Base-by-base conservation (phyloP, 352 stramenopile genomes). In the Phytopythium sindhum region DNA sequence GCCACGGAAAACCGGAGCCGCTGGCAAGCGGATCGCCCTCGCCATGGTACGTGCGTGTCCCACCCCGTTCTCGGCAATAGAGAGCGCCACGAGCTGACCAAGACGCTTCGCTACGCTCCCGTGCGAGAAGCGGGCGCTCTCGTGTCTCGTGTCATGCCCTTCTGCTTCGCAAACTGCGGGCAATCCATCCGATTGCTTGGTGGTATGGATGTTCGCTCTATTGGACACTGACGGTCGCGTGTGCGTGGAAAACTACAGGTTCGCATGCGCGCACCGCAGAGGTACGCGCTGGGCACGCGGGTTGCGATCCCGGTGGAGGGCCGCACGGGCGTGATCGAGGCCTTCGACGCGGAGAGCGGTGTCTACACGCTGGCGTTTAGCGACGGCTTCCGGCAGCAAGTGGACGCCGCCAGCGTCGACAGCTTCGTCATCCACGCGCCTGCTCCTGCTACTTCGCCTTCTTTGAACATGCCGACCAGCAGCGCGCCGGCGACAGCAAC, bases 281-380 rank as follows among this genome's bases (percentile, higher is more conserved):
- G 77, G 24, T 80, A 77, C 55, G 60, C 69, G 29, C 29, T 89
- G 9, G 79, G 80, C 39, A 86, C 72, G 39, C 79, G 79, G 19
- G 80, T 90, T 19, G 79, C 79, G 23, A 76, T 86, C 35, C 81
- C 80, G 7, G 31, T 89, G 14, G 80, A 90, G 64, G 81, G 81
- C 50, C 75, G 80, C 19, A 88, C 78, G 33, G 81, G 81, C n/a
- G 33, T 69, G n/a, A 80, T 90, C 52, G 61, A 64, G 26, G 55
- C 59, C 19, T 90, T 73, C 48, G 74, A 89, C 62, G 51, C 54
- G 19, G 66, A 60, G 53, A 66, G 65, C 31, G 78, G 70, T 0
- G 51, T 84, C 29, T 90, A 90, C 64, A 70, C 70, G 19, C 64
- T 90, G 19, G 60, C 73, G 24, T 90, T 80, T 60, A 75, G 75